phyloP scores from a whole-genome alignment of 176 grass and related monocot genomes.

The Pontederia paniculata region DNA sequence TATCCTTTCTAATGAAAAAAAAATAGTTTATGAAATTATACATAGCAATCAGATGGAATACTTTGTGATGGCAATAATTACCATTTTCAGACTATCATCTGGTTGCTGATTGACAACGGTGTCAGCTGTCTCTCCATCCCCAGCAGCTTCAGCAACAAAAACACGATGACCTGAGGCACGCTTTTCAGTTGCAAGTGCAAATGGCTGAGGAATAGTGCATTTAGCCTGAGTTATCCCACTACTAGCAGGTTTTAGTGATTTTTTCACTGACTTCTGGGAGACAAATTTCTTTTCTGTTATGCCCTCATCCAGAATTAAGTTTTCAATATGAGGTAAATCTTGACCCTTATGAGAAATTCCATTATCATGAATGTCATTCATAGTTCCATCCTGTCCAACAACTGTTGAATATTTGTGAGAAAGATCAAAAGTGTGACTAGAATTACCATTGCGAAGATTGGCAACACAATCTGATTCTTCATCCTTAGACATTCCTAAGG shows the following conservation, averaged over 20 bases:
- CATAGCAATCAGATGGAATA: not conserved
- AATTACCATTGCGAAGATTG: constrained; percentile 33
- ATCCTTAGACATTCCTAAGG: constrained; percentile 39
- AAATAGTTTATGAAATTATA: not conserved
- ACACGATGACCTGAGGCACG: not conserved
- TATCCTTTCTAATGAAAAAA: not conserved
- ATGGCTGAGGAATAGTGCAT: constrained; percentile 15
- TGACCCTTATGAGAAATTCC: constrained; percentile 4
- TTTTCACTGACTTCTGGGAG: constrained; percentile 23
- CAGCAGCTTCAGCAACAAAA: constrained; percentile 5
- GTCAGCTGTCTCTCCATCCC: constrained; percentile 21
- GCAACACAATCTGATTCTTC: constrained; percentile 50
- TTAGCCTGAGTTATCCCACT: constrained; percentile 20
- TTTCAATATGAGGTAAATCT: constrained; percentile 7
- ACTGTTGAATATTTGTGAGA: not conserved
- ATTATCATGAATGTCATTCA: not conserved
- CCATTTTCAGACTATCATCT: constrained; percentile 24
- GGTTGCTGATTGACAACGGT: constrained; percentile 17
- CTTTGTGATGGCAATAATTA: too few species aligned
- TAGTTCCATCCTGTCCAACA: not conserved
- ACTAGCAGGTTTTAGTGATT: constrained; percentile 19
- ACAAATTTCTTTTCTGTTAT: constrained; percentile 13
- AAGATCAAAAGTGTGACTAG: not conserved
- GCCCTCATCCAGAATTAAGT: constrained; percentile 9
- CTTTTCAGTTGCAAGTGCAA: constrained; percentile 27